Evolutionary conservation across 495 filamentous ascomycete species (phyloP).

Genomic region (Articulospora tetracladia): DNA sequence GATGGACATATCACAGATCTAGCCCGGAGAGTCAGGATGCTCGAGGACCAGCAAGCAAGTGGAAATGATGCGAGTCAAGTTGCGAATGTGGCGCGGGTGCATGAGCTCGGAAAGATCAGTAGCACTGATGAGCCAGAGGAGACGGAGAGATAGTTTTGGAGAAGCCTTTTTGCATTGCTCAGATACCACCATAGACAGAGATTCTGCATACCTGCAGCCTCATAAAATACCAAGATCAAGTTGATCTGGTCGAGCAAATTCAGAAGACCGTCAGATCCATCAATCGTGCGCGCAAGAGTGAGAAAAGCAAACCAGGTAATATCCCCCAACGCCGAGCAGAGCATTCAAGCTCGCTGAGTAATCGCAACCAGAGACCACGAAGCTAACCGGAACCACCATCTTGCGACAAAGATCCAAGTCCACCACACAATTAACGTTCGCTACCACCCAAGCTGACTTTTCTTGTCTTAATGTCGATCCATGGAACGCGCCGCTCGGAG

Average conservation of each 20-base stretch:
- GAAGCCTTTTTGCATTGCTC: constrained; percentile 23
- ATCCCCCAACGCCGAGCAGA: constrained; percentile 26
- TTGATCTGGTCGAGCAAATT: constrained; percentile 24
- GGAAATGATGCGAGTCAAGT: constrained; percentile 3
- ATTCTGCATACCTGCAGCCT: constrained; percentile 23
- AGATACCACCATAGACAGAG: constrained; percentile 23
- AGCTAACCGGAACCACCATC: constrained; percentile 22
- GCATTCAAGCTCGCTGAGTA: constrained; percentile 22
- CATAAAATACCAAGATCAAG: constrained; percentile 24
- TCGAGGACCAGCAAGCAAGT: constrained; percentile 37
- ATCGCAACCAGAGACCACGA: constrained; percentile 30
- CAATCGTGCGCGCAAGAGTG: constrained; percentile 11
- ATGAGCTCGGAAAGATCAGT: constrained; percentile 40
- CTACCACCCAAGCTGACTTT: constrained; percentile 29
- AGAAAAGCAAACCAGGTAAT: constrained; percentile 21
- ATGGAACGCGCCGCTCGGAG: constrained; percentile 21
- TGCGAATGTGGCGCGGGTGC: constrained; percentile 17
- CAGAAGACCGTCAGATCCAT: background rate
- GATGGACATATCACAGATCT: constrained; percentile 78
- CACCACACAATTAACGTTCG: constrained; percentile 30
- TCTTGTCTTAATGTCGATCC: constrained; percentile 25
- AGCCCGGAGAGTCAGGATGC: constrained; percentile 49
- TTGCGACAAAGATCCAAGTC: constrained; percentile 17
- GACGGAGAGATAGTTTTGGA: constrained; percentile 41
- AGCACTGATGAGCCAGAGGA: constrained; percentile 59